phyloP scores from a whole-genome alignment of 2,329 filamentous ascomycete species.

The Westerdykella sp. region DNA sequence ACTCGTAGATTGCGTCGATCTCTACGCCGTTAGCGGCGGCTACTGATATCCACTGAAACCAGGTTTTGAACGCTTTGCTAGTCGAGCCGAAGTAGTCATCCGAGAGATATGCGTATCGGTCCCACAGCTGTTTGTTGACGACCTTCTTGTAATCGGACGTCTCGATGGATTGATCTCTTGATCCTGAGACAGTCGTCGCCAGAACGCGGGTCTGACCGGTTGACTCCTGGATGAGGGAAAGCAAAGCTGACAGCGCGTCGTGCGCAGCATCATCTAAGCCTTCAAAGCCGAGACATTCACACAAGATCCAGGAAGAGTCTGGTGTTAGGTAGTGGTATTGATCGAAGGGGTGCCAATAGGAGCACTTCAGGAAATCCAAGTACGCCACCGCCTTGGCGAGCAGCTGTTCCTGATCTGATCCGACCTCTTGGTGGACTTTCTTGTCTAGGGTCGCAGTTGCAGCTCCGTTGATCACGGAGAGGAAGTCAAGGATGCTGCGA shows the following conservation, averaged over 20 bases:
- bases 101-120: conserved; percentile 14
- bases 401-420: conserved; percentile 3
- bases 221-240: conserved; percentile 8
- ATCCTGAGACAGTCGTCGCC: not conserved
- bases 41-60: conserved; percentile 34
- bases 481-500: conserved; percentile 1
- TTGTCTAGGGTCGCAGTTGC: not conserved
- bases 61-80: conserved; percentile 25
- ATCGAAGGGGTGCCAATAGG: conserved; percentile 23
- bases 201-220: not conserved
- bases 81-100: conserved; percentile 12
- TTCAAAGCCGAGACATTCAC: conserved; percentile 16
- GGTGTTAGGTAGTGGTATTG: conserved; percentile 16
- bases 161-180: not conserved
- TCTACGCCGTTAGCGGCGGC: conserved; percentile 11
- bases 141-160: conserved; percentile 6
- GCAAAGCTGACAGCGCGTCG: conserved; percentile 25
- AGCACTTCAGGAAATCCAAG: conserved; percentile 26
- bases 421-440: too few relatives aligned
- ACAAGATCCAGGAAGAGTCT: conserved; percentile 11
- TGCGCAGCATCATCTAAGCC: conserved; percentile 17
- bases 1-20: conserved; percentile 18
- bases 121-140: conserved; percentile 21
- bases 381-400: conserved; percentile 10
- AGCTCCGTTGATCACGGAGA: not conserved